phyloP scores from a whole-genome alignment of 129 eudicot genomes.

The Centella asiatica region DNA sequence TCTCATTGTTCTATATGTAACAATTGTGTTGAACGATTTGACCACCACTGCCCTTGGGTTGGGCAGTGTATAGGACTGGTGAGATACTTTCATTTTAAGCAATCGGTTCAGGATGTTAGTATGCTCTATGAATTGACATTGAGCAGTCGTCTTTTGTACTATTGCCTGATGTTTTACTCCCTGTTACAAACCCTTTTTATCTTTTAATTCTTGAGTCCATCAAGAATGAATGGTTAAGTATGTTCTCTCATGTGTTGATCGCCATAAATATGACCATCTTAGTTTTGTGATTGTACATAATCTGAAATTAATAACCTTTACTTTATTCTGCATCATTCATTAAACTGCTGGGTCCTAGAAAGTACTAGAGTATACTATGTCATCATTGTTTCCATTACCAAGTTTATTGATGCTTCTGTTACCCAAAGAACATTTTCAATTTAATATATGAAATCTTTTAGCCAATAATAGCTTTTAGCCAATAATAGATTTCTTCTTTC shows the following conservation, averaged over 20 bases:
- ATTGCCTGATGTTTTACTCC: too few relatives aligned
- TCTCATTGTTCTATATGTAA: constrained; percentile 99
- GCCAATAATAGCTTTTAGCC: neutral
- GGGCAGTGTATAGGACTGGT: constrained; percentile 99
- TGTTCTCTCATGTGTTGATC: too few relatives aligned
- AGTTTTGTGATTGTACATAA: neutral
- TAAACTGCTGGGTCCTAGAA: neutral
- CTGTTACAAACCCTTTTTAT: too few relatives aligned
- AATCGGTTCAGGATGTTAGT: too few relatives aligned
- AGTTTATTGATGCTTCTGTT: neutral
- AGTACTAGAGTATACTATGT: neutral
- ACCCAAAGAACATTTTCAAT: neutral
- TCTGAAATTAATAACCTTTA: neutral
- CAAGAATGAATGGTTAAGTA: too few relatives aligned
- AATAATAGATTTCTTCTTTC: too few relatives aligned
- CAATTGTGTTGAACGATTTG: constrained; percentile 95
- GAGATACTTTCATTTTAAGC: constrained; percentile 21
- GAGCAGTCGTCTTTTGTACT: neutral
- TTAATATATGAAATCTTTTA: too few relatives aligned
- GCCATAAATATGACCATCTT: neutral
- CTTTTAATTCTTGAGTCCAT: too few relatives aligned
- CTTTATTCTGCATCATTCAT: neutral
- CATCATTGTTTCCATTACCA: neutral
- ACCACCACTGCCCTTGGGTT: constrained; percentile 99
- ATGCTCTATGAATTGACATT: neutral